Base-by-base conservation (phyloP, 2,329 filamentous ascomycete genomes). In the Lachnellula hyalina region DNA sequence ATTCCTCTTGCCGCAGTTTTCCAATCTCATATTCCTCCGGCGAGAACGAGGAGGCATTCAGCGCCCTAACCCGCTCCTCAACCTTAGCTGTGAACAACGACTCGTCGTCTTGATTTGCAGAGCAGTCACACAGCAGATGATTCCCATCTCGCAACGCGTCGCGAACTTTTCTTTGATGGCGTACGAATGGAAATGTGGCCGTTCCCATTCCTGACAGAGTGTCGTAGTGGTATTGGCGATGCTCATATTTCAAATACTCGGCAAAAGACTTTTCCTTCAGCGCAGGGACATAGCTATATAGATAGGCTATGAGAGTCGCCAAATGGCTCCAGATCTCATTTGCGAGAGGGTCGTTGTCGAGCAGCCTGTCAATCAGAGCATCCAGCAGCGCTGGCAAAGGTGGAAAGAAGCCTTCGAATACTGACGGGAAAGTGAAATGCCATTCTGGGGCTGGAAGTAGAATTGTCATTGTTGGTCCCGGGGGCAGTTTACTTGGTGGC, bases 181-280 rank as follows among this genome's bases (percentile, higher is more conserved):
- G 23, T 15, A 44, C 28, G 25, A 58, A 58, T 38, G 53, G 49
- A 17, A 52, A 25, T 14, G 53, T 55, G 11, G 38, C 45, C 17
- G 45, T 41, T 17, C 45, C 28, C 56, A 58, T 58, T 47, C 53
- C 56, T 44, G 53, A 55, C n/a, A 58, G 28, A 4, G 15, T 42
- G 32, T 58, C 56, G 23, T 41, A 56, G 44, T 58, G 52, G 42
- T 35, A 58, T 53, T 58, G 56, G 15, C 49, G 52, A 48, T 58
- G 53, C 32, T 58, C 56, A 28, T 55, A 55, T 50, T 56, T 58
- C 34, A 58, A 15, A 12, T 48, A 15, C 40, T 41, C 53, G 32
- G 56, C 53, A 17, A 53, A 58, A 40, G 49, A 50, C 47, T 36
- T 28, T 15, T 58, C 49, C 36, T 47, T 53, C 1, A 58, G 41